phyloP scores from a whole-genome alignment of 768 basidiomycete species.

The Lactifluus volemus region DNA sequence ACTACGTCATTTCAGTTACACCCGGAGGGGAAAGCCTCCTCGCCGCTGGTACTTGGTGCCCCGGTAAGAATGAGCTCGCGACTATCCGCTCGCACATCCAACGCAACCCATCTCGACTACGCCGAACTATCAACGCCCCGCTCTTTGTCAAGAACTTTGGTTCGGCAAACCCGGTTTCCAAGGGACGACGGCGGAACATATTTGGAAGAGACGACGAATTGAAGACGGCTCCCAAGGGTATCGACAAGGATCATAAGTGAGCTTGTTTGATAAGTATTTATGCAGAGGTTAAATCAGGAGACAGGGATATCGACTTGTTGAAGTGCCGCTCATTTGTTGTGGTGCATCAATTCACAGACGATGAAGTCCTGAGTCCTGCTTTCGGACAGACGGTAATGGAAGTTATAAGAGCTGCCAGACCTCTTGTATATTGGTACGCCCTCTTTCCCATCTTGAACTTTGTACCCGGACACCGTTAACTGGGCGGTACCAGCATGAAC shows the following conservation, averaged over 20 bases:
- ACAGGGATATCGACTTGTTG: slow-evolving; percentile 84
- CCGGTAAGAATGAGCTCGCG: slow-evolving; percentile 68
- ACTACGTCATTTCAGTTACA: slow-evolving; percentile 37
- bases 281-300: not conserved
- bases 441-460: not conserved
- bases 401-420: slow-evolving; percentile 30
- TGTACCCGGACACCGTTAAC: not conserved
- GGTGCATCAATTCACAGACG: slow-evolving; percentile 36
- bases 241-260: slow-evolving; percentile 74
- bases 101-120: slow-evolving; percentile 51
- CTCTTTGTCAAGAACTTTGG: slow-evolving; percentile 77
- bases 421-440: slow-evolving; percentile 31
- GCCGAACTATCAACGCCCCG: slow-evolving; percentile 54
- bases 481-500: slow-evolving; percentile 11
- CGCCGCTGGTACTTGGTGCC: slow-evolving; percentile 77
- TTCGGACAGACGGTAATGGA: slow-evolving; percentile 33
- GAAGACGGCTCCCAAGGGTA: slow-evolving; percentile 86
- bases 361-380: slow-evolving; percentile 32
- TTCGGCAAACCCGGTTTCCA: slow-evolving; percentile 47
- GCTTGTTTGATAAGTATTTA: slow-evolving; percentile 11
- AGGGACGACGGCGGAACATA: slow-evolving; percentile 61
- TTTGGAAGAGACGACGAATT: slow-evolving; percentile 85
- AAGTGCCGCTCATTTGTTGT: slow-evolving; percentile 77
- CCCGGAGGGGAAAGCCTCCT: slow-evolving; percentile 61
- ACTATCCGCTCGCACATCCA: slow-evolving; percentile 70